Conservation (phyloP, 306 rosid species). For the Clitoria ternatea region DNA sequence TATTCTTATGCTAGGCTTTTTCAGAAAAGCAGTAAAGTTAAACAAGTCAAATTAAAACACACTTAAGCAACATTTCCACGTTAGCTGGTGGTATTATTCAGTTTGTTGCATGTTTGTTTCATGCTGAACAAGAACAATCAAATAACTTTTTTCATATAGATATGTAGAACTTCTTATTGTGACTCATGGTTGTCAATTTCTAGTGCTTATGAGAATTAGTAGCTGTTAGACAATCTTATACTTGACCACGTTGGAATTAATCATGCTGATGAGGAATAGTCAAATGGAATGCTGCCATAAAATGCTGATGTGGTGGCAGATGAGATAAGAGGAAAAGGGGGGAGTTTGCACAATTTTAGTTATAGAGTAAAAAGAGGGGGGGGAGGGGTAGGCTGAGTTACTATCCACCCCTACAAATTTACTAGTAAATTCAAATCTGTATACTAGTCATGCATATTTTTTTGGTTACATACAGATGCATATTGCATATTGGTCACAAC, state of each 20-base stretch:
- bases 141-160: not conserved
- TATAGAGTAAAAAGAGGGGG: not conserved
- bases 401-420: not conserved
- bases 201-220: not conserved
- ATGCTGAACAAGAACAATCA: not conserved
- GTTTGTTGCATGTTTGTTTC: slow-evolving; percentile 2
- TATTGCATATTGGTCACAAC: not conserved
- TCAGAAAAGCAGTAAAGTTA: too few relatives aligned
- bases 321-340: not conserved
- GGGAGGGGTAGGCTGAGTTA: not conserved
- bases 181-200: not conserved
- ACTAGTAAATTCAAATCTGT: not conserved
- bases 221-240: not conserved
- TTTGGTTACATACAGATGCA: too few relatives aligned
- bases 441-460: not conserved
- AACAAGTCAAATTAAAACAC: too few relatives aligned
- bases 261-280: not conserved
- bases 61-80: not conserved
- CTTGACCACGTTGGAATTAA: not conserved
- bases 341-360: not conserved
- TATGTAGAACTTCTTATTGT: not conserved
- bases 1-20: too few relatives aligned
- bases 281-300: not conserved
- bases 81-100: not conserved
- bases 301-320: not conserved